Evolutionary conservation across 768 basidiomycete species (phyloP).

Genomic region (Termitomyces sp.): DNA sequence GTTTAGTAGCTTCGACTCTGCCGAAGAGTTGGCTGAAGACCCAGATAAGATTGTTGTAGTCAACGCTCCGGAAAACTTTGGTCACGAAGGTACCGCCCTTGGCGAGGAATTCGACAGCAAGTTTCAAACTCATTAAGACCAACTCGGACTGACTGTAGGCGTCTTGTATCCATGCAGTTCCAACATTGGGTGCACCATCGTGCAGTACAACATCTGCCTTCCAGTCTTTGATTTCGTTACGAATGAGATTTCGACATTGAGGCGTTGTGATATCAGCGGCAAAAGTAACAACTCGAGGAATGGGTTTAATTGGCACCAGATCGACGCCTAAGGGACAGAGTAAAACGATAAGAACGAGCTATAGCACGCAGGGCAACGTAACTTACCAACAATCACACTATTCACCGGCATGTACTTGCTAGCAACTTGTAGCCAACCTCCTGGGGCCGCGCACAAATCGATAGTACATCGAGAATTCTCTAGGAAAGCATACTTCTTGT

Average conservation of each 20-base stretch:
- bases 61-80: slow-evolving; percentile 96
- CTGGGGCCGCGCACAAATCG: slow-evolving; percentile 97
- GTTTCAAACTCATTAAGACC: slow-evolving; percentile 90
- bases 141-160: slow-evolving; percentile 97
- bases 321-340: slow-evolving; percentile 69
- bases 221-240: slow-evolving; percentile 94
- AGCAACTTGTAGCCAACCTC: slow-evolving; percentile 98
- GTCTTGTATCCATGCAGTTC: slow-evolving; percentile 98
- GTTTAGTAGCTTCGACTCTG: slow-evolving; percentile 98
- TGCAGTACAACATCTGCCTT: slow-evolving; percentile 98
- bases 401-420: slow-evolving; percentile 96
- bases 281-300: slow-evolving; percentile 90
- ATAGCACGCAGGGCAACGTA: not conserved
- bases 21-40: slow-evolving; percentile 96
- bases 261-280: slow-evolving; percentile 92
- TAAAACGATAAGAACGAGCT: not conserved
- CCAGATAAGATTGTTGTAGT: slow-evolving; percentile 99
- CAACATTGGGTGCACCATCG: slow-evolving; percentile 99
- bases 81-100: slow-evolving; percentile 97
- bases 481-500: slow-evolving; percentile 95
- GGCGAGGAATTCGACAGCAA: slow-evolving; percentile 90
- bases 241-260: slow-evolving; percentile 83
- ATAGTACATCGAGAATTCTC: slow-evolving; percentile 89
- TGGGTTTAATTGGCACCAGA: slow-evolving; percentile 92
- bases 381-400: slow-evolving; percentile 84